Percentiles rank a stretch among this genome's conserved stretches.
Conservation (phyloP, 2,329 filamentous ascomycete species). For the Fusarium brevicatenulatum region DNA sequence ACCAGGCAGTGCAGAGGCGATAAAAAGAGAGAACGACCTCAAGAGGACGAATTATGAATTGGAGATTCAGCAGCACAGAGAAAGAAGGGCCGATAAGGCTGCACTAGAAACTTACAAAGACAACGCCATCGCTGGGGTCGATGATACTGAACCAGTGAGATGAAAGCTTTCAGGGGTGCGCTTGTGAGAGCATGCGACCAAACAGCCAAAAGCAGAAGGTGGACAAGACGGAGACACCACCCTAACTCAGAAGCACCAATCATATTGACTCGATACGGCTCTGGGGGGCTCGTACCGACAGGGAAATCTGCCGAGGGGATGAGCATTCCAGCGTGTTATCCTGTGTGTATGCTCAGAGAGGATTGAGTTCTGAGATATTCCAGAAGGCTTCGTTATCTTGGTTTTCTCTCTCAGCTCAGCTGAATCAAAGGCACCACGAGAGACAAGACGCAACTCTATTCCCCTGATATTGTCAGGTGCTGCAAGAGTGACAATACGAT, state of each 20-base stretch:
- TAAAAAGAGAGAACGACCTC: conserved; percentile 2
- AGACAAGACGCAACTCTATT: background rate
- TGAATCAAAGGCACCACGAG: conserved; percentile 16
- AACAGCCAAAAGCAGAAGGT: conserved; percentile 51
- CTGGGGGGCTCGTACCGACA: conserved; percentile 35
- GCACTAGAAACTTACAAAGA: conserved; percentile 21
- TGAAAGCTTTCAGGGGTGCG: conserved; percentile 40
- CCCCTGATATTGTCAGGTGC: background rate
- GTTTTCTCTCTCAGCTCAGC: conserved; percentile 10
- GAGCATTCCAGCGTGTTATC: conserved; percentile 34
- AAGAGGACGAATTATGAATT: conserved; percentile 22
- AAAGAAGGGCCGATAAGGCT: conserved; percentile 43
- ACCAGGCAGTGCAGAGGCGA: conserved; percentile 25
- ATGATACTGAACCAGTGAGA: conserved; percentile 43
- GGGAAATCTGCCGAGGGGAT: conserved; percentile 43
- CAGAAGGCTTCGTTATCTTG: conserved; percentile 45
- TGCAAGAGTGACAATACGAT: background rate
- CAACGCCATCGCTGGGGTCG: conserved; percentile 36
- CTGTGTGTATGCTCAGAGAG: conserved; percentile 1
- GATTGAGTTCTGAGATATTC: conserved; percentile 33
- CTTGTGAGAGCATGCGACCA: conserved; percentile 49
- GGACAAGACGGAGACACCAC: conserved; percentile 47
- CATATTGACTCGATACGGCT: conserved; percentile 44
- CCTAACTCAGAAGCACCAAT: conserved; percentile 47
- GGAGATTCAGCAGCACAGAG: conserved; percentile 28